Base-by-base conservation (phyloP, 768 basidiomycete species). In the Mycena metata region DNA sequence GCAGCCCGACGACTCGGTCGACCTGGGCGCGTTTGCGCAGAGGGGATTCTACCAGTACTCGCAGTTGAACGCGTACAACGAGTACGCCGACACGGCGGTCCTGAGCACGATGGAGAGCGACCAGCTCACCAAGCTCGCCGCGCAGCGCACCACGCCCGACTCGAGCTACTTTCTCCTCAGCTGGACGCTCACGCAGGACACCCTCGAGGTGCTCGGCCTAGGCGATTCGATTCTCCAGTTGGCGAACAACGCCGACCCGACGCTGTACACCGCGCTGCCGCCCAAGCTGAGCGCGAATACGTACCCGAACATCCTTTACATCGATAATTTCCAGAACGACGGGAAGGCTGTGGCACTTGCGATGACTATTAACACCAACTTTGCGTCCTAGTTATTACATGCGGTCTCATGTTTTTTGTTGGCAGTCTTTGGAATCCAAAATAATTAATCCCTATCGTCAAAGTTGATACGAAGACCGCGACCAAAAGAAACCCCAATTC, bases 61-160 rank as follows among this genome's bases (percentile, higher is more conserved):
- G 33, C 62, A 64, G 62, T 43, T 64, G n/a, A 64, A 64, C 33
- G 62, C 62, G 43, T 64, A 64, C 62, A 64, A 64, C 42, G 50
- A 54, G 43, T 64, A 64, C 52, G 7, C 62, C 12, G 62, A 64
- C 62, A 64, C 52, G 21, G 39, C 12, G 43, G 55, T 52, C 0
- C 62, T 64, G 52, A 64, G 52, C 33, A 64, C 62, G 52, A 64
- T 64, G 62, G 62, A 64, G 52, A 64, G 62, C 62, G 62, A 64
- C 62, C 62, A 64, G 51, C 62, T 64, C 43, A 11, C 51, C 17
- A 64, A 64, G 52, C 10, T 64, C 52, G 62, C 62, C 12, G 51
- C 62, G 51, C 62, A 64, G 62, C 52, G 62, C 9, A 21, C n/a
- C 11, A 45, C n/a, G 13, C 52, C 62, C 51, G 16, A 6, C 7